Evolutionary conservation across 2,329 filamentous ascomycete genomes (phyloP), one percentile per base, ranked within the genome.

Genomic region (Colletotrichum lindemuthianum): DNA sequence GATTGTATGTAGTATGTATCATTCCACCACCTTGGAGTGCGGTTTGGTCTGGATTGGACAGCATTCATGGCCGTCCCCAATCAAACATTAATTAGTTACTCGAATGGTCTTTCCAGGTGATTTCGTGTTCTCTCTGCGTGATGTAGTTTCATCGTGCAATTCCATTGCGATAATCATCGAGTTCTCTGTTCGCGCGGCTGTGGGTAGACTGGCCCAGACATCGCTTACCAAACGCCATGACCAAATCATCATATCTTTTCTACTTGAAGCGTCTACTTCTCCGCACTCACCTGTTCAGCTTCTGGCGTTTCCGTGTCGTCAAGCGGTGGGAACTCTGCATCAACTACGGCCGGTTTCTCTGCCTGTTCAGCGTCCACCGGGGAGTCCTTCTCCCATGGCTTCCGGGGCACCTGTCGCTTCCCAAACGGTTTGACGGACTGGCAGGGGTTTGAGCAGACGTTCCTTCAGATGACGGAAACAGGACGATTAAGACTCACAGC

Each of bases 351-450:
- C 5, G 60, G 63, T 7, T 52, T 58, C 8, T 41, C 55, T 10
- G 37, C 45, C 16, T 32, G 58, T 45, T 43, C 43, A 13, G 32
- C 8, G 32, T 66, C 63, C 33, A 57, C 49, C 6, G 52, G 63
- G 12, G 43, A 39, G 8, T 86, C 82, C 70, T 83, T 91, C 79
- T 97, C 94, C 94, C 94, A 97, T 1, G 94, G 94, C 77, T 88
- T 88, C 55, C 73, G 79, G 0, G 85, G 83, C 11, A 79, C 84
- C 32, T 78, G 69, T 48, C 82, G 77, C 53, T 79, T 75, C 10
- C 83, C 83, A 43, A 84, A 74, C 0, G 83, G 83, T 54, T 81
- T 82, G 12, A 84, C 77, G 2, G 79, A 75, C 82, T 84, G 33
- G 2, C 6, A 13, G 8, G 44, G 41, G 33, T n/a, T 32, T 55